Conservation (phyloP, 1,284 basidiomycete species). For the Macrocystidia cucumis region DNA sequence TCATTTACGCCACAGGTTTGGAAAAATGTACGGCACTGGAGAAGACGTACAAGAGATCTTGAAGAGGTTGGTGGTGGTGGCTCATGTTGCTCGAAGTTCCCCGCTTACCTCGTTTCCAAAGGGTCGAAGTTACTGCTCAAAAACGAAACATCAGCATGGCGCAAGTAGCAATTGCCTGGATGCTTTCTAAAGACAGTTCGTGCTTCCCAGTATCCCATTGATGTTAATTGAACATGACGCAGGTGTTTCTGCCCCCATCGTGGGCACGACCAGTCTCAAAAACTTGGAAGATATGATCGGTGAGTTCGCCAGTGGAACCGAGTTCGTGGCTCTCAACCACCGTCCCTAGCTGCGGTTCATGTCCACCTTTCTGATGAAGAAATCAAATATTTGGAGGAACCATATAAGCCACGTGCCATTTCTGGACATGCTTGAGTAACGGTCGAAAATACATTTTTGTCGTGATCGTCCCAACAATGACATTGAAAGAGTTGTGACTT, state of each 20-base stretch:
- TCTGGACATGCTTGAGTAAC: constrained; percentile 2
- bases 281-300: constrained; percentile 45
- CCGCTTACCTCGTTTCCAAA: constrained; percentile 8
- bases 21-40: no score
- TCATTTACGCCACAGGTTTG: no score
- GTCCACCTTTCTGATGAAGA: constrained; percentile 2
- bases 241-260: constrained; percentile 47
- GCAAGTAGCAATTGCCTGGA: constrained; percentile 55
- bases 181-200: constrained; percentile 28
- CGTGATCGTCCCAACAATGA: neutral
- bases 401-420: constrained; percentile 3
- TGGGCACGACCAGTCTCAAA: constrained; percentile 46
- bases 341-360: constrained; percentile 1
- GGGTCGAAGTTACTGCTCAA: constrained; percentile 47
- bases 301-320: constrained; percentile 14
- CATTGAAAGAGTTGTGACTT: no score
- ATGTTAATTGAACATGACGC: neutral
- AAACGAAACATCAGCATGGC: constrained; percentile 47
- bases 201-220: neutral
- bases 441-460: neutral
- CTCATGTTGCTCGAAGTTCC: neutral
- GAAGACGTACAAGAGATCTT: constrained; percentile 11
- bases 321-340: neutral
- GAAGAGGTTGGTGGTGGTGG: constrained; percentile 5
- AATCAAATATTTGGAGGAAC: constrained; percentile 4